phyloP scores from a whole-genome alignment of 768 basidiomycete genomes.

The Rhizopogon sp. region DNA sequence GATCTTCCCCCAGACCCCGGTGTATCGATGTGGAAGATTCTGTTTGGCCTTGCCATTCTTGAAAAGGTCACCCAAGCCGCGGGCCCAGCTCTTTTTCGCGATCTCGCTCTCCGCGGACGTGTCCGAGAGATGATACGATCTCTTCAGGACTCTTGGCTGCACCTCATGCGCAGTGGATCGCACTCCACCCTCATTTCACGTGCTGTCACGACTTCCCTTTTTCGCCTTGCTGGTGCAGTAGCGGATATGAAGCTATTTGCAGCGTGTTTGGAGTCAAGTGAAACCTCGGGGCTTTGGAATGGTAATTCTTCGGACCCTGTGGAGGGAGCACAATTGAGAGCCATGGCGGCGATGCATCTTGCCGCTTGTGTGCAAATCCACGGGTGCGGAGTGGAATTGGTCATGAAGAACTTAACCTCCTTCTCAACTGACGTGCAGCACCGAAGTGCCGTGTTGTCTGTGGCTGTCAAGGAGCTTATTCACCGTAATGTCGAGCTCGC shows the following conservation, averaged over 20 bases:
- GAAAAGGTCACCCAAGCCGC: slow-evolving; percentile 22
- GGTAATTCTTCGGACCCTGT: neutral
- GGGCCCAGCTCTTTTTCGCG: slow-evolving; percentile 11
- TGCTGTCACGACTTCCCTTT: slow-evolving; percentile 37
- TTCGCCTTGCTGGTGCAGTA: slow-evolving; percentile 38
- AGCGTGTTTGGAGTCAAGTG: slow-evolving; percentile 24
- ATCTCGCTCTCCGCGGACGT: slow-evolving; percentile 13
- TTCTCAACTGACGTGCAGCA: slow-evolving; percentile 18
- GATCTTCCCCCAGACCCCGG: neutral
- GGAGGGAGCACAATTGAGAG: slow-evolving; percentile 5
- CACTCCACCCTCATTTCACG: slow-evolving; percentile 28
- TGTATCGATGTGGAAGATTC: slow-evolving; percentile 32
- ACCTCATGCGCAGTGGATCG: neutral
- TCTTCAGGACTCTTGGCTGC: slow-evolving; percentile 41
- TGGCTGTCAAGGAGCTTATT: slow-evolving; percentile 14
- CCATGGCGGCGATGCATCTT: slow-evolving; percentile 20
- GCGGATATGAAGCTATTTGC: slow-evolving; percentile 32
- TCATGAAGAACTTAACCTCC: slow-evolving; percentile 26
- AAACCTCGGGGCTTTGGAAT: neutral
- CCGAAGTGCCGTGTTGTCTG: slow-evolving; percentile 24
- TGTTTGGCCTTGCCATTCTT: slow-evolving; percentile 36
- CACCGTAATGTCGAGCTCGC: slow-evolving; percentile 27
- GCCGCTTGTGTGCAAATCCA: slow-evolving; percentile 23
- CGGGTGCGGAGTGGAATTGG: slow-evolving; percentile 20
- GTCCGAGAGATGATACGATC: slow-evolving; percentile 10